These are phyloP conservation scores for Phytophthora constricta DNA, from an alignment of 352 stramenopile genomes.

Conservation along the genomic window DNA sequence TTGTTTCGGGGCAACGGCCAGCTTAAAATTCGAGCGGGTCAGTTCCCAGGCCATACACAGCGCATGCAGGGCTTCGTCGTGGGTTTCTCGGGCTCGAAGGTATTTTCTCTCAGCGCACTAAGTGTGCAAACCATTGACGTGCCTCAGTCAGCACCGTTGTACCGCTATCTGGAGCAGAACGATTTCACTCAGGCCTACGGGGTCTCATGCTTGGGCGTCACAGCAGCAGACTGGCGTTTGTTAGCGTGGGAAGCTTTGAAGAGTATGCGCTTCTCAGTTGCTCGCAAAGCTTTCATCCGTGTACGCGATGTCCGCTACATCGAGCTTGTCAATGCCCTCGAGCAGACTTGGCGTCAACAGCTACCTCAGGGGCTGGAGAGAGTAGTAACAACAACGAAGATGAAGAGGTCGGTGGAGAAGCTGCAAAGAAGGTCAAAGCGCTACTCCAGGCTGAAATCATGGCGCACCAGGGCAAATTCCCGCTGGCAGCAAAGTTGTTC, in stretches of 20 bases:
- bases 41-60: constrained; percentile 90
- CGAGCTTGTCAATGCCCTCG: constrained; percentile 88
- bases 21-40: constrained; percentile 92
- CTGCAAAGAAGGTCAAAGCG: constrained; percentile 60
- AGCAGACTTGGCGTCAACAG: constrained; percentile 78
- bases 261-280: constrained; percentile 81
- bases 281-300: constrained; percentile 89
- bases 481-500: constrained; percentile 91
- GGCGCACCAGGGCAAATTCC: constrained; percentile 92
- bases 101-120: constrained; percentile 91
- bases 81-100: constrained; percentile 92
- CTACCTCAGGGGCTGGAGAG: constrained; percentile 40
- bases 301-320: constrained; percentile 93
- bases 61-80: constrained; percentile 93
- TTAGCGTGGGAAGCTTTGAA: constrained; percentile 90
- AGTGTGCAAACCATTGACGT: constrained; percentile 92
- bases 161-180: constrained; percentile 91
- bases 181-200: constrained; percentile 90
- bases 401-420: constrained; percentile 42
- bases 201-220: constrained; percentile 95
- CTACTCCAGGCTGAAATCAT: constrained; percentile 92
- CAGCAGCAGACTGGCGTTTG: constrained; percentile 89
- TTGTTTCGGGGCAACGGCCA: constrained; percentile 91
- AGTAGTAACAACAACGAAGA: constrained; percentile 21
- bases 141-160: constrained; percentile 87